These are phyloP conservation scores for Plasmodium fragile DNA, from an alignment of 169 alveolate genomes.

Conservation along the genomic window DNA sequence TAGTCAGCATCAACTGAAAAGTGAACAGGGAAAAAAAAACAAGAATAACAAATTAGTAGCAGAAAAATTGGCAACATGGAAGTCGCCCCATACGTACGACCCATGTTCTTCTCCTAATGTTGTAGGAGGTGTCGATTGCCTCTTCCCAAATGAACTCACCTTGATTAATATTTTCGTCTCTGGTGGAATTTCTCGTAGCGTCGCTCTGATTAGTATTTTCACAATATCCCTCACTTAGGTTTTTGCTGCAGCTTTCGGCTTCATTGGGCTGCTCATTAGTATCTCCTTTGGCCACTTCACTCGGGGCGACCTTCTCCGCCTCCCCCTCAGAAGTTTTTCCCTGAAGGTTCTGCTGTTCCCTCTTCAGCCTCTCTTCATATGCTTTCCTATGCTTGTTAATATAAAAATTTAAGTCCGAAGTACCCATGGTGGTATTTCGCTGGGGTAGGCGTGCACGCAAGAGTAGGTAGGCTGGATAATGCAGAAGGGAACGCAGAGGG, in stretches of 20 bases:
- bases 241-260: neutral
- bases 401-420: conserved; percentile 40
- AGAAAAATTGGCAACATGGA: neutral
- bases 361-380: conserved; percentile 57
- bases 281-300: neutral
- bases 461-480: neutral
- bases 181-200: neutral
- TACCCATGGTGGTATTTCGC: conserved; percentile 11
- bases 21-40: neutral
- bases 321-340: neutral
- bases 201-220: neutral
- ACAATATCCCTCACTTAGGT: neutral
- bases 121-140: neutral
- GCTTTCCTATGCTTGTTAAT: conserved; percentile 70
- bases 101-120: neutral
- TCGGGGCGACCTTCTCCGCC: neutral
- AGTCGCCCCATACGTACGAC: neutral
- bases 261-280: neutral
- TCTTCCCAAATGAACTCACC: neutral
- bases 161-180: conserved; percentile 4
- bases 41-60: neutral
- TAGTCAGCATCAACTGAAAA: conserved; percentile 39
- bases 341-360: conserved; percentile 18
- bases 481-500: neutral
- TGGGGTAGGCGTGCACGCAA: neutral